Evolutionary conservation across 306 rosid species (phyloP), one percentile per base, ranked within the genome.

Genomic region (Cicer judaicum): DNA sequence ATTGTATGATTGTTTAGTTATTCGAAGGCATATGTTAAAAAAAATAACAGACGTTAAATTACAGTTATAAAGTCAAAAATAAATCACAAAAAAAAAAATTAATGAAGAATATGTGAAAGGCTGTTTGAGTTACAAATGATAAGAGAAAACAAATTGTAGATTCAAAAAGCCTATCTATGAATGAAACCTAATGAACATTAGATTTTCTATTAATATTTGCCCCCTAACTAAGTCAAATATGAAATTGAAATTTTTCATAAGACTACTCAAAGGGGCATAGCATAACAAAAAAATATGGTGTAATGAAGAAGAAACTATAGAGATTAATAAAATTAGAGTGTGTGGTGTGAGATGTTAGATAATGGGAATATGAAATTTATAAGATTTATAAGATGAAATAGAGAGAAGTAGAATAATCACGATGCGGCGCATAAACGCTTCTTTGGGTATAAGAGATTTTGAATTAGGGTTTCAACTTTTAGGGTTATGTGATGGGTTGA

Each of bases 231-330:
- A 78, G 64, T 68, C 70, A 1, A 3, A 4, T 34, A 70, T 19
- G 80, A 70, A 70, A 47, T 38, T 24, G 13, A 16, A 4, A 0
- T 3, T n/a, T 70, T 63, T 10, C 84, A 53, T 54, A 76, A 4
- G 56, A 52, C 77, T 75, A 81, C 80, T 75, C 80, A 81, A 60
- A 69, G 76, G 54, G 84, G 72, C 73, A 60, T 60, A 7, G 34
- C 0, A 24, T 57, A 11, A 56, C 9, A 1, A 54, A 1, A 16
- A 16, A 0, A 2, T 8, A 15, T 5, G 34, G 34, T 6, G 8
- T 3, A 54, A 16, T 16, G 10, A 7, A 52, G 8, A 0, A 2
- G 3, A 18, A 8, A 54, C 15, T 47, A 7, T 47, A 10, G 52
- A 47, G 50, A 11, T 46, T 14, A 46, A 10, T 0, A 46, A 46